phyloP scores from a whole-genome alignment of 2,329 filamentous ascomycete genomes.

The Colletotrichum kahawae region DNA sequence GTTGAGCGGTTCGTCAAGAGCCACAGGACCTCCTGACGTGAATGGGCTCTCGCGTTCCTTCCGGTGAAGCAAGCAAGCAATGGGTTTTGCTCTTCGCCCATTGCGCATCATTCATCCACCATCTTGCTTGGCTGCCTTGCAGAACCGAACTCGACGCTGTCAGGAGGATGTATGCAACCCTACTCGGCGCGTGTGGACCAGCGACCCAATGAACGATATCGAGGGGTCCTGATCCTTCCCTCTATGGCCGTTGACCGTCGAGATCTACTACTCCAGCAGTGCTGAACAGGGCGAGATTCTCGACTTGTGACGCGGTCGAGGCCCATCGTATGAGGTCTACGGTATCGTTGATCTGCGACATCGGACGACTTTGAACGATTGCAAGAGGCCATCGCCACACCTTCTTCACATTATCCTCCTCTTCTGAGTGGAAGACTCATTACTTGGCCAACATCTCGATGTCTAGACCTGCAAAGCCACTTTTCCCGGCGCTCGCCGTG shows the following conservation, averaged over 20 bases:
- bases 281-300: slow-evolving; percentile 8
- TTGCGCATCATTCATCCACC: not conserved
- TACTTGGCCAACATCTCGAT: not conserved
- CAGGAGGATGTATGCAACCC: slow-evolving; percentile 16
- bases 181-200: not conserved
- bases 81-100: not conserved
- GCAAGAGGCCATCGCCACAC: not conserved
- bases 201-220: not conserved
- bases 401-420: not conserved
- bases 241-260: not conserved
- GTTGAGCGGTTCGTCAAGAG: not conserved
- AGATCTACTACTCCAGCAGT: slow-evolving; percentile 5
- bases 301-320: slow-evolving; percentile 9
- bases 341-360: slow-evolving; percentile 1
- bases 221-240: not conserved
- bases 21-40: not conserved
- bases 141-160: not conserved
- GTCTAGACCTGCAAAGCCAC: not conserved
- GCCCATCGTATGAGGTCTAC: not conserved
- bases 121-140: not conserved
- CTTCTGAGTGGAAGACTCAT: not conserved
- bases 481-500: not conserved
- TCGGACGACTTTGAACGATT: not conserved
- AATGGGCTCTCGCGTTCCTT: not conserved
- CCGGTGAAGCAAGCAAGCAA: not conserved